Evolutionary conservation across 2,329 filamentous ascomycete genomes (phyloP), one percentile per base, ranked within the genome.

Genomic region (Fusarium pininemorale): DNA sequence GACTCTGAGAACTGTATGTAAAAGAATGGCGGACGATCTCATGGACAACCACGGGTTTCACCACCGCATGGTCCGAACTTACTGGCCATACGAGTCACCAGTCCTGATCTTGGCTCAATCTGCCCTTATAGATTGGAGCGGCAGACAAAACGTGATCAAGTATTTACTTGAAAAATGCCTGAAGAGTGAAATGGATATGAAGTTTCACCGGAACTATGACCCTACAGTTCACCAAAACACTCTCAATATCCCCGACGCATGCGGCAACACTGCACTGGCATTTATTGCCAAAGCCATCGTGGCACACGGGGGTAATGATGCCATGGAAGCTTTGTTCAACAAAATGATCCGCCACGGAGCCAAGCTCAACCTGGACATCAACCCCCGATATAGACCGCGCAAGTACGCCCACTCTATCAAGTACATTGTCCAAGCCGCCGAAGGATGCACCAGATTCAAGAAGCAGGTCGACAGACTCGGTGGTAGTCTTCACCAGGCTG

Each of bases 311-410:
- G 68, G 54, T 16, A 39, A 50, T 14, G 14, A 12, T 11, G n/a
- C 41, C 22, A 50, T 70, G 11, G 60, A 66, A 22, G 30, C 26
- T 1, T 18, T 66, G 6, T 70, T 70, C 37, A 16, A 7, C 1
- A 35, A 39, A 4, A n/a, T 70, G 39, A 9, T 70, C 6, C 5
- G 18, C 7, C 13, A 38, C 15, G n/a, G 18, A 14, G 67, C 68
- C 3, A n/a, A 42, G 11, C 38, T 70, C 11, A 70, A 70, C 39
- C 24, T 61, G 16, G 50, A 70, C 16, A 26, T 56, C 28, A 70
- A 70, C 18, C 6, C 14, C 15, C 9, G 30, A 16, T 30, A 53
- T 26, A 44, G 35, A 7, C 48, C 56, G 7, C 26, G 18, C 24
- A 26, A 18, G 22, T 64, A 51, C 9, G 20, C 37, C 11, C 57